Conservation (phyloP, 805 yeast genomes). For the Ogataea methylovora region DNA sequence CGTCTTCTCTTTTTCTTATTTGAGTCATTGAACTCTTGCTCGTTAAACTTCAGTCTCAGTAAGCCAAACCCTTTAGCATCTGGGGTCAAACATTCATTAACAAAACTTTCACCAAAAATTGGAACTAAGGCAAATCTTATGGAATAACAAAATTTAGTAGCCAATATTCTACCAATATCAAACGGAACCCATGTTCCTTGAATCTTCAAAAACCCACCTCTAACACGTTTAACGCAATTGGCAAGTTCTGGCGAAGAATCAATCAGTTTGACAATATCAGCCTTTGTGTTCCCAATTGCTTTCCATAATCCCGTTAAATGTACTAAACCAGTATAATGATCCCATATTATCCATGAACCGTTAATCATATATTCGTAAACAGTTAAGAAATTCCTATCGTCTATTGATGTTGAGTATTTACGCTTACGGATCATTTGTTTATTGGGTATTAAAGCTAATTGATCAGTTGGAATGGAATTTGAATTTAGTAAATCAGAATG, state of each 20-base stretch:
- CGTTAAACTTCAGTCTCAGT: conserved; percentile 33
- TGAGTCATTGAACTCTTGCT: conserved; percentile 12
- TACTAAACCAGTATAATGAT: conserved; percentile 74
- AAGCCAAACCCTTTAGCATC: conserved; percentile 59
- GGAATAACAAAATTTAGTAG: conserved; percentile 68
- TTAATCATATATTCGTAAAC: conserved; percentile 68
- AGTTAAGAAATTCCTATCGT: conserved; percentile 59
- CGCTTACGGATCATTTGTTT: conserved; percentile 20
- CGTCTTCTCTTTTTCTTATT: conserved; percentile 14
- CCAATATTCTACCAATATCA: conserved; percentile 57
- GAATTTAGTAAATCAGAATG: conserved; percentile 8
- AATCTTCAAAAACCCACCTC: conserved; percentile 88
- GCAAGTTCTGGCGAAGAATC: conserved; percentile 62
- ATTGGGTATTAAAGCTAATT: conserved; percentile 14
- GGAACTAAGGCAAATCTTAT: conserved; percentile 74
- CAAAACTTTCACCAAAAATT: conserved; percentile 67
- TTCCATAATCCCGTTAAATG: conserved; percentile 89
- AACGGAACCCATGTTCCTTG: conserved; percentile 93
- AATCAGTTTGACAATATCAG: conserved; percentile 67
- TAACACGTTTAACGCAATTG: conserved; percentile 57
- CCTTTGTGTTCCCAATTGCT: conserved; percentile 58
- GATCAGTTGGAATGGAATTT: conserved; percentile 14
- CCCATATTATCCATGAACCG: conserved; percentile 79
- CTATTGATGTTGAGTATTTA: conserved; percentile 67
- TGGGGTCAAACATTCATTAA: conserved; percentile 52